Percentiles rank a stretch among this genome's conserved stretches.
phyloP scores from a whole-genome alignment of 192 early-diverging fungal genomes.

The Rhizoclosmatium globosum region DNA sequence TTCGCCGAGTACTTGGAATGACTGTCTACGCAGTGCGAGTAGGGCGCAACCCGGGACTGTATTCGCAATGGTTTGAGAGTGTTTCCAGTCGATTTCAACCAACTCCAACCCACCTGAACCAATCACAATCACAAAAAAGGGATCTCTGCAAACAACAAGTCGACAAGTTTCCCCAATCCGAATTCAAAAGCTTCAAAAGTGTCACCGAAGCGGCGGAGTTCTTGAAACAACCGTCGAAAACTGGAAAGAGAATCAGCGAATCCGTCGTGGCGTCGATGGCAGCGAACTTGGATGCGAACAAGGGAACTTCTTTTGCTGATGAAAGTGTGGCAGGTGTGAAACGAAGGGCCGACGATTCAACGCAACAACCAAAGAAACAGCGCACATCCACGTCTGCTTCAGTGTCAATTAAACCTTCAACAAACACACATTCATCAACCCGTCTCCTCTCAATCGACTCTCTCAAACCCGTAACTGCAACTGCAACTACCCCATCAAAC shows the following conservation, averaged over 20 bases:
- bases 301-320: not conserved
- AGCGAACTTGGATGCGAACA: not conserved
- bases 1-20: not conserved
- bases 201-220: not conserved
- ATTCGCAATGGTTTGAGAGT: not conserved
- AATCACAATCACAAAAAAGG: not conserved
- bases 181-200: constrained; percentile 24
- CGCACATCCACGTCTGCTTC: not conserved
- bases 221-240: not conserved
- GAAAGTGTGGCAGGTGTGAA: not conserved
- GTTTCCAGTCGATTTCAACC: not conserved
- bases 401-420: not conserved
- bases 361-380: not conserved
- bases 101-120: not conserved
- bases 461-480: not conserved
- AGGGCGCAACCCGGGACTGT: constrained; percentile 11
- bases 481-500: not conserved
- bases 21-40: constrained; percentile 16
- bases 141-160: not conserved
- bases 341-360: not conserved
- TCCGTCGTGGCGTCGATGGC: not conserved
- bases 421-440: not conserved
- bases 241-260: not conserved
- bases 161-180: not conserved
- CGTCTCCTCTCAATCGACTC: not conserved